Conservation (phyloP, 2,329 filamentous ascomycete species). For the Laburnicola sp. region DNA sequence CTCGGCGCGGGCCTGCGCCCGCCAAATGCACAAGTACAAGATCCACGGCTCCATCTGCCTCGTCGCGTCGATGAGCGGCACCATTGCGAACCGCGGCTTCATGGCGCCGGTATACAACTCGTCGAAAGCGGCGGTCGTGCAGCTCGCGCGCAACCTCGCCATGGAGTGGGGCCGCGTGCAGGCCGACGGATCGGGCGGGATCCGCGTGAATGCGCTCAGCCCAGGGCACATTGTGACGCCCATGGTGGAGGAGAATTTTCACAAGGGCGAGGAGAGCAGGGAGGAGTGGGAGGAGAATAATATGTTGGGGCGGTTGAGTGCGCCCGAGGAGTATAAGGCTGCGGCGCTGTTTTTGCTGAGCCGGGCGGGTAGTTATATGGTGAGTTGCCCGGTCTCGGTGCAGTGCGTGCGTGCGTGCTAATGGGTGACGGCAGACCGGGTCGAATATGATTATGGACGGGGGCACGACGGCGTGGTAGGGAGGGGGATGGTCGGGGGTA, state of each 20-base stretch:
- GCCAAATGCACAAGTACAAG: conserved; percentile 63
- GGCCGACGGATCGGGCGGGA: conserved; percentile 60
- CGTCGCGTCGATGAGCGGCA: conserved; percentile 65
- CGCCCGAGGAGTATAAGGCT: conserved; percentile 42
- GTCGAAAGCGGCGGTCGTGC: conserved; percentile 72
- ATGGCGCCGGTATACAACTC: conserved; percentile 71
- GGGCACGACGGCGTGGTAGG: conserved; percentile 40
- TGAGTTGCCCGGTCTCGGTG: conserved; percentile 9
- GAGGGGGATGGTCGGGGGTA: conserved; percentile 9
- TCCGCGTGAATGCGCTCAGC: conserved; percentile 77
- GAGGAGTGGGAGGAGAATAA: conserved; percentile 76
- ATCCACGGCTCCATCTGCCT: conserved; percentile 61
- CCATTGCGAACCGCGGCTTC: conserved; percentile 63
- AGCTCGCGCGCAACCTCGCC: conserved; percentile 69
- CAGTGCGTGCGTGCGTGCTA: not conserved
- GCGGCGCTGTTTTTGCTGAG: conserved; percentile 41
- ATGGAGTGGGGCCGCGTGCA: conserved; percentile 62
- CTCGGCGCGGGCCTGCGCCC: conserved; percentile 61
- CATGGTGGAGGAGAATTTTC: conserved; percentile 80
- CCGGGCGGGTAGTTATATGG: conserved; percentile 43
- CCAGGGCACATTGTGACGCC: conserved; percentile 78
- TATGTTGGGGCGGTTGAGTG: conserved; percentile 64
- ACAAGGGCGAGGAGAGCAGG: conserved; percentile 65
- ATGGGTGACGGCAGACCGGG: conserved; percentile 27
- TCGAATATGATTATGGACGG: conserved; percentile 41